A percentile compares a stretch with the other conserved stretches of the same genome.
These are phyloP conservation scores for Cucumis hystrix DNA, from an alignment of 306 rosid species.

Conservation along the genomic window DNA sequence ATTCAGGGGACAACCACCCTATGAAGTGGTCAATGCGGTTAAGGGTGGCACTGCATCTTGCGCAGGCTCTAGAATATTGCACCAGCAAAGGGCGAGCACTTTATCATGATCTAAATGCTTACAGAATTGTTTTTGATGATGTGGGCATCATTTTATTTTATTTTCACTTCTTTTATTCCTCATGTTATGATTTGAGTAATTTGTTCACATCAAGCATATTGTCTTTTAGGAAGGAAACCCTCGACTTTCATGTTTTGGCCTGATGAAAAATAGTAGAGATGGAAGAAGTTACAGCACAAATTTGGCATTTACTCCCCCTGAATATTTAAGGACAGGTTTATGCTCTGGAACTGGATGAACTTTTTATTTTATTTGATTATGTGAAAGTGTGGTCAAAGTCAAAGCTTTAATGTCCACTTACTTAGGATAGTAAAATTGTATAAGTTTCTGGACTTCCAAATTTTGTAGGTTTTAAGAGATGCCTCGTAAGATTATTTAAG, in stretches of 20 bases:
- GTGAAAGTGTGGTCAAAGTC: neutral
- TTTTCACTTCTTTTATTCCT: neutral
- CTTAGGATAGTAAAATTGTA: neutral
- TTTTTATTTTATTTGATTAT: neutral
- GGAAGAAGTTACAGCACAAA: constrained; percentile 97
- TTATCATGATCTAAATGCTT: constrained; percentile 92
- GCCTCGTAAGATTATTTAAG: neutral
- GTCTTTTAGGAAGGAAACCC: constrained; percentile 72
- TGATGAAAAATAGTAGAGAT: constrained; percentile 96
- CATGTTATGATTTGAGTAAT: neutral
- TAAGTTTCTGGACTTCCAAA: neutral
- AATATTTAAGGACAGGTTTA: constrained; percentile 81
- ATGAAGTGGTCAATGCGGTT: constrained; percentile 95
- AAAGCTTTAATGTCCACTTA: neutral
- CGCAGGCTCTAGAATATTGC: constrained; percentile 93
- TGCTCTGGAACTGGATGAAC: neutral
- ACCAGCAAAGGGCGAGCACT: constrained; percentile 83
- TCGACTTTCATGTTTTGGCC: constrained; percentile 90
- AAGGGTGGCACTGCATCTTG: constrained; percentile 85
- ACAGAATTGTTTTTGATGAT: constrained; percentile 81
- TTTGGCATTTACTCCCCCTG: constrained; percentile 92
- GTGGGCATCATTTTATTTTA: constrained; percentile 34
- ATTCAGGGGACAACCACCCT: constrained; percentile 84
- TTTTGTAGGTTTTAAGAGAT: neutral
- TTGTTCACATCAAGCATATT: constrained; percentile 5